phyloP scores from a whole-genome alignment of 345 rosid species.

The Eutrema yunnanense region DNA sequence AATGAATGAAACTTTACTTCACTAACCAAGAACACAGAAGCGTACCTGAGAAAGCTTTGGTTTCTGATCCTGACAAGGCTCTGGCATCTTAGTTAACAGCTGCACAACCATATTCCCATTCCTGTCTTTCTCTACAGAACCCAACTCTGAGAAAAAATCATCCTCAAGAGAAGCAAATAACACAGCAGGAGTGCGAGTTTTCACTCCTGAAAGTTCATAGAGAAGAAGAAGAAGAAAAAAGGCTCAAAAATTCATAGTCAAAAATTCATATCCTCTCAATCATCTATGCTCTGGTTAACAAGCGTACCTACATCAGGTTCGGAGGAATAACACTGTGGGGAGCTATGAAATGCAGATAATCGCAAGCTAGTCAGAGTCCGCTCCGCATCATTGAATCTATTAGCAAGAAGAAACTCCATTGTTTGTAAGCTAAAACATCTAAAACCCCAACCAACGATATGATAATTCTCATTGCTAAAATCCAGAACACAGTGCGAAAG shows the following conservation, averaged over 20 bases:
- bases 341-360: background rate
- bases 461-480: background rate
- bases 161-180: constrained; percentile 1
- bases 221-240: background rate
- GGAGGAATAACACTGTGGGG: background rate
- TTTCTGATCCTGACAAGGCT: background rate
- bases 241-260: too few relatives aligned
- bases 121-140: background rate
- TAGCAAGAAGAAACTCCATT: background rate
- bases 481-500: background rate
- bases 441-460: background rate
- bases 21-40: background rate
- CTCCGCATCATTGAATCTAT: background rate
- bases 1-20: background rate
- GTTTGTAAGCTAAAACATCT: background rate
- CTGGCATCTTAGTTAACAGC: background rate
- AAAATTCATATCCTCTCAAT: too few relatives aligned
- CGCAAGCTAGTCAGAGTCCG: background rate
- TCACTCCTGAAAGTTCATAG: background rate
- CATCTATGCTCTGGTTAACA: background rate
- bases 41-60: constrained; percentile 2
- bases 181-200: background rate
- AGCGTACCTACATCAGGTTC: constrained; percentile 18
- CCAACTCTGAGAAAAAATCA: constrained; percentile 11
- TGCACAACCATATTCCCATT: background rate